These are phyloP conservation scores for Exophiala sp. DNA, from an alignment of 2,329 filamentous ascomycete species.

Conservation along the genomic window DNA sequence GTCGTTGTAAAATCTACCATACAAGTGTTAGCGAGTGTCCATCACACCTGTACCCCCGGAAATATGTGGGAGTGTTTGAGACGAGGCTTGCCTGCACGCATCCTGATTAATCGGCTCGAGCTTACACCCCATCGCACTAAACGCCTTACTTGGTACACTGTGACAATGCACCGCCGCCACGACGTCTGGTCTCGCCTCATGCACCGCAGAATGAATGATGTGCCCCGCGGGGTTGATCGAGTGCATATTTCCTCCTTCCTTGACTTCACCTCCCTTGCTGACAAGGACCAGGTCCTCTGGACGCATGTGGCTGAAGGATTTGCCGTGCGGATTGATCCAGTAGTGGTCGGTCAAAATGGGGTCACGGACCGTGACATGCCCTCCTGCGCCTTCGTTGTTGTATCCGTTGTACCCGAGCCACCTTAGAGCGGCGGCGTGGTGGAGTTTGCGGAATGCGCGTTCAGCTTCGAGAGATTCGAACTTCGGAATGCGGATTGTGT, in stretches of 20 bases:
- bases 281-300: conserved; percentile 39
- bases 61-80: too few relatives aligned
- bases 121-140: conserved; percentile 58
- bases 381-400: conserved; percentile 30
- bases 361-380: conserved; percentile 46
- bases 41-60: neutral
- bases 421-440: conserved; percentile 40
- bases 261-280: conserved; percentile 39
- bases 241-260: conserved; percentile 37
- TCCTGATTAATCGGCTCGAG: conserved; percentile 59
- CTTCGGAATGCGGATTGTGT: conserved; percentile 20
- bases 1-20: conserved; percentile 32
- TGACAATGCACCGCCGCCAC: conserved; percentile 59
- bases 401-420: conserved; percentile 31
- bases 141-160: conserved; percentile 58
- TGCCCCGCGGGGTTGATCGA: conserved; percentile 50
- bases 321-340: conserved; percentile 31
- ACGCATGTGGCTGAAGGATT: conserved; percentile 42
- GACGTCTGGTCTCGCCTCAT: conserved; percentile 57
- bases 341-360: conserved; percentile 34
- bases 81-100: conserved; percentile 13
- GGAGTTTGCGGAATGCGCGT: conserved; percentile 26
- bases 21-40: neutral
- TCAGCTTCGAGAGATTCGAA: conserved; percentile 24
- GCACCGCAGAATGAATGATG: conserved; percentile 60